These are phyloP conservation scores for Pholiota conissans DNA, from an alignment of 768 basidiomycete genomes.

Conservation along the genomic window DNA sequence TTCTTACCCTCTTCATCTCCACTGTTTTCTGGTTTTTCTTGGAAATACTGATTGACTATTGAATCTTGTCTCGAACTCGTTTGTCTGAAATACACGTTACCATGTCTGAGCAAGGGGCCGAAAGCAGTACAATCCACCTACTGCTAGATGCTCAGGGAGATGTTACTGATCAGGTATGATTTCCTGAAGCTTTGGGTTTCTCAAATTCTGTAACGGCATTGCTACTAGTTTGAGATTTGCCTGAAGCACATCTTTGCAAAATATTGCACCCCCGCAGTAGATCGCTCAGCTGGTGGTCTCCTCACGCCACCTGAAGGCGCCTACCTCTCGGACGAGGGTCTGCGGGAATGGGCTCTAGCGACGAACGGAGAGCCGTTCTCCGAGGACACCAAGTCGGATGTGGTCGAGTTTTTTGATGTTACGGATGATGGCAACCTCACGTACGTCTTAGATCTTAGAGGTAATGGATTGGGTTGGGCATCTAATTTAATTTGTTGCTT, in stretches of 20 bases:
- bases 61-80: no score
- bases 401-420: conserved; percentile 73
- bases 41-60: no score
- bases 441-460: conserved; percentile 40
- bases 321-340: conserved; percentile 55
- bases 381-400: conserved; percentile 75
- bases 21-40: not conserved
- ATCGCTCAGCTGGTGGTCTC: conserved; percentile 23
- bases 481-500: conserved; percentile 34
- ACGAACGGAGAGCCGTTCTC: conserved; percentile 85
- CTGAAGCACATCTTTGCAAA: conserved; percentile 79
- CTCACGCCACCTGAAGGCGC: conserved; percentile 55
- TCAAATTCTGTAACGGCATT: not conserved
- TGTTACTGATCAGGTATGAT: conserved; percentile 60
- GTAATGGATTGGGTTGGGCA: no score
- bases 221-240: conserved; percentile 60
- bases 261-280: conserved; percentile 57
- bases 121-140: conserved; percentile 22
- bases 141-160: conserved; percentile 72
- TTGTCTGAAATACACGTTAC: no score
- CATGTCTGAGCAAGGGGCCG: conserved; percentile 11
- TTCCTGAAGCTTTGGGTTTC: not conserved
- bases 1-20: not conserved
- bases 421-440: conserved; percentile 72
- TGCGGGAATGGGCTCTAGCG: conserved; percentile 76